These are phyloP conservation scores for Globisporangium yorkense DNA, from an alignment of 352 stramenopile genomes.

Conservation along the genomic window DNA sequence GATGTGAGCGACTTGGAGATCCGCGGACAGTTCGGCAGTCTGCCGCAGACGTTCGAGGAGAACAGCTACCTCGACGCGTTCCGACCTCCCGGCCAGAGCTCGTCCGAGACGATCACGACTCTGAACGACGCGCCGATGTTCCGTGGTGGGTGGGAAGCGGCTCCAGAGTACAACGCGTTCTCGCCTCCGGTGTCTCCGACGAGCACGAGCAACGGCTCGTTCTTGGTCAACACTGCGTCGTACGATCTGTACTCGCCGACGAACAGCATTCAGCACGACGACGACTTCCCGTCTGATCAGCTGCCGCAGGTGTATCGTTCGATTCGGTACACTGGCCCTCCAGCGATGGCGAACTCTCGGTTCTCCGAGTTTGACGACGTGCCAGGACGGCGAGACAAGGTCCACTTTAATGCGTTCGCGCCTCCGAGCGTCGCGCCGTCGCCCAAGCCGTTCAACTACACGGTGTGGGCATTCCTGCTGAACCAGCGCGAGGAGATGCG, in stretches of 20 bases:
- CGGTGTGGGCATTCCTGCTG: constrained; percentile 70
- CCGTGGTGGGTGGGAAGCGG: constrained; percentile 1
- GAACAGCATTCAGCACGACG: constrained; percentile 42
- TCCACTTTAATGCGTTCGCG: constrained; percentile 75
- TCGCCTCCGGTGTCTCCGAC: constrained; percentile 32
- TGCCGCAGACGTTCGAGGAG: constrained; percentile 13
- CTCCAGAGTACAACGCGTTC: constrained; percentile 36
- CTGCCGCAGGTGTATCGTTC: constrained; percentile 72
- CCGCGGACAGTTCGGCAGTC: constrained; percentile 5
- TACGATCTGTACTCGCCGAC: constrained; percentile 56
- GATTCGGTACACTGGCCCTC: constrained; percentile 39
- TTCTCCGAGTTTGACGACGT: constrained; percentile 37
- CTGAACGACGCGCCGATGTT: constrained; percentile 7
- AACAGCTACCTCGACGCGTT: constrained; percentile 7
- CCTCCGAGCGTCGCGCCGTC: constrained; percentile 52
- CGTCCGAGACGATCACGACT: constrained; percentile 10
- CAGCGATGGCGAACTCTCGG: constrained; percentile 12
- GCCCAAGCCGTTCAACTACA: constrained; percentile 60
- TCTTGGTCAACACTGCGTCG: constrained; percentile 10
- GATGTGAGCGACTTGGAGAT: constrained; percentile 15
- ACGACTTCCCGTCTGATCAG: constrained; percentile 62
- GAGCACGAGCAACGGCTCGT: constrained; percentile 20
- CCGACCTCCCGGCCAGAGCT: constrained; percentile 9
- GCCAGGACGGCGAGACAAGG: constrained; percentile 46
- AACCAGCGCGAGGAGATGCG: constrained; percentile 65